These are phyloP conservation scores for Blastocystis sp. DNA, from an alignment of 352 stramenopile genomes.

Conservation along the genomic window DNA sequence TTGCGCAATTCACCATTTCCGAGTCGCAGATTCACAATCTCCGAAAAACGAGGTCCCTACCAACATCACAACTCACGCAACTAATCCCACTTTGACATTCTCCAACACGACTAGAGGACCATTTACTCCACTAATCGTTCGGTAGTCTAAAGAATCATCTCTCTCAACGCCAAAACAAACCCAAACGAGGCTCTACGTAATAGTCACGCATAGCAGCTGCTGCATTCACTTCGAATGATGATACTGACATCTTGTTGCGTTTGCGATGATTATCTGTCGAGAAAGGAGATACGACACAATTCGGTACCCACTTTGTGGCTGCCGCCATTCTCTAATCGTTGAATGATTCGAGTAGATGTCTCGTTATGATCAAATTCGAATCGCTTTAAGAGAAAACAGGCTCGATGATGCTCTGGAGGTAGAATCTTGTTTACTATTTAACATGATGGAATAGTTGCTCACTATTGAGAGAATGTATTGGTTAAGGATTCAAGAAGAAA, in stretches of 20 bases:
- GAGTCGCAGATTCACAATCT: conserved; percentile 97
- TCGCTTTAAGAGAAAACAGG: neutral
- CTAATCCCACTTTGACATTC: conserved; percentile 89
- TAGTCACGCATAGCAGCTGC: conserved; percentile 74
- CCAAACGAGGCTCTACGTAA: conserved; percentile 73
- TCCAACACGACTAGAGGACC: conserved; percentile 97
- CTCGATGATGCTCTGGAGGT: neutral
- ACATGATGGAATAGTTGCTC: neutral
- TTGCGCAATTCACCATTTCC: conserved; percentile 89
- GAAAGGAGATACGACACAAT: neutral
- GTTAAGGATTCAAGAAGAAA: neutral
- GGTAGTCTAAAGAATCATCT: conserved; percentile 79
- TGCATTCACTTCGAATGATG: conserved; percentile 70
- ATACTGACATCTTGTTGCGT: conserved; percentile 41
- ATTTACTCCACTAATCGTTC: conserved; percentile 96
- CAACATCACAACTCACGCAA: neutral
- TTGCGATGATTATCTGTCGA: neutral
- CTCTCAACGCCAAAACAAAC: conserved; percentile 76
- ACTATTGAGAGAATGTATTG: neutral
- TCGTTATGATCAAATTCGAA: neutral
- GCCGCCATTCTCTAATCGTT: neutral
- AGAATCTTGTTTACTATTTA: neutral
- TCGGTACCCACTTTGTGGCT: neutral
- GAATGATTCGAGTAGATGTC: neutral
- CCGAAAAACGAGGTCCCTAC: conserved; percentile 89